Evolutionary conservation across 352 stramenopile species (phyloP), one percentile per base, ranked within the genome.

Genomic region (Aphanomyces astaci): DNA sequence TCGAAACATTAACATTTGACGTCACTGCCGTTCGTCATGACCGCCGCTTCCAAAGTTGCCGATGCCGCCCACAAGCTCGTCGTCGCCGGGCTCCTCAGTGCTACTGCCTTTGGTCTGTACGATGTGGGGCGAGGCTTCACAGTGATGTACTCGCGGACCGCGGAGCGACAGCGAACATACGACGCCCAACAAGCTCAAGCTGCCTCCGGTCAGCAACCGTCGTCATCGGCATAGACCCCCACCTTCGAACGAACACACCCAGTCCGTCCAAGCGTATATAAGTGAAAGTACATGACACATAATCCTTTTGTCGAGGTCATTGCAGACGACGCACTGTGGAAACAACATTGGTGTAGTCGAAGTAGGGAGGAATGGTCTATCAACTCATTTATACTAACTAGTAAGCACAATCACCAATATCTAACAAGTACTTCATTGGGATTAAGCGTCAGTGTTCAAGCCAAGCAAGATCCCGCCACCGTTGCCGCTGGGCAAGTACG

Each of bases 401-500:
- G n/a, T n/a, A n/a, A n/a, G n/a, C n/a, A n/a, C n/a, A n/a, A n/a
- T n/a, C n/a, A n/a, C n/a, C n/a, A 22, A 30, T 48, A 32, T 63
- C 54, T 63, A 25, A 56, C 24, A 56, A 15, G 49, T 15, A 56
- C 24, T 64, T 53, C n/a, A 33, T 54, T 54, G 10, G n/a, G n/a
- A 55, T 54, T 64, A 49, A 24, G 36, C 62, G 30, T 72, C 53
- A 33, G 55, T 36, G 66, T 68, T 72, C 63, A 93, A 75, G n/a
- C 86, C 86, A 22, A 95, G 77, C 56, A 95, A 76, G 75, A 95
- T 85, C 33, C 86, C 86, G 55, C 62, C 62, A 54, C 85, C 85
- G 73, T 89, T 97, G 75, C 80, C 76, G 63, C 82, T 82, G 39
- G 98, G 98, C 66, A 99, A 81, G 86, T 99, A 99, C 57, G 96